phyloP scores from a whole-genome alignment of 1,139 yeast genomes.

The Yamadazyma kanchanaburiensis region DNA sequence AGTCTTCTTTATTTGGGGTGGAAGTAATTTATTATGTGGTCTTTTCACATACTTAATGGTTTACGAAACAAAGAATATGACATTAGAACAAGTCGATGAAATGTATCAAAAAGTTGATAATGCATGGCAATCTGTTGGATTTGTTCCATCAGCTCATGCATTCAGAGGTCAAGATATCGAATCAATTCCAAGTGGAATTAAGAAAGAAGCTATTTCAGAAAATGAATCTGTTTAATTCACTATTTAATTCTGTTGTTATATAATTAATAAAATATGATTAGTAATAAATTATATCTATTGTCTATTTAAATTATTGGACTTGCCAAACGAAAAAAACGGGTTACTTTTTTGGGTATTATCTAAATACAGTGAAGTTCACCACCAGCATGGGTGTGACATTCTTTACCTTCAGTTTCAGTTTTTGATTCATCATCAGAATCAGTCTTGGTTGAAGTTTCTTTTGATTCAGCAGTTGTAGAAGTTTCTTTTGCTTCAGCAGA shows the following conservation, averaged over 20 bases:
- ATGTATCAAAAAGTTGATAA: slow-evolving; percentile 49
- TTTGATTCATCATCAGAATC: slow-evolving; percentile 1
- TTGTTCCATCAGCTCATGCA: slow-evolving; percentile 33
- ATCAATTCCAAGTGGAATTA: slow-evolving; percentile 4
- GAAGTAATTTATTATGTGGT: slow-evolving; percentile 57
- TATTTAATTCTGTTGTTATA: too few relatives aligned
- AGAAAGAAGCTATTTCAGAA: slow-evolving; percentile 8
- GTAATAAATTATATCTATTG: too few relatives aligned
- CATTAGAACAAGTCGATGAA: slow-evolving; percentile 66
- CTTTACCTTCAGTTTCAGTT: slow-evolving; percentile 5
- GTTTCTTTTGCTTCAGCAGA: slow-evolving; percentile 2
- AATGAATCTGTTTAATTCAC: slow-evolving; percentile 5
- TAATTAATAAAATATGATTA: too few relatives aligned
- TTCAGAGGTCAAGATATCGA: slow-evolving; percentile 16
- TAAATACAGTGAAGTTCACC: slow-evolving; percentile 17
- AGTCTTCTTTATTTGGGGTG: slow-evolving; percentile 61
- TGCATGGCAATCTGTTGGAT: slow-evolving; percentile 28
- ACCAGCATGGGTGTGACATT: slow-evolving; percentile 19
- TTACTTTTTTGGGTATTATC: too few relatives aligned
- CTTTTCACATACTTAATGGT: slow-evolving; percentile 54
- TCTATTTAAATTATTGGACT: too few relatives aligned
- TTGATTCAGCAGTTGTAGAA: background rate
- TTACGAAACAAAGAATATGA: slow-evolving; percentile 64
- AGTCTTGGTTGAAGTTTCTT: slow-evolving; percentile 1
- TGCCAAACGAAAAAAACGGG: too few relatives aligned